These are phyloP conservation scores for Actinomortierella ambigua DNA, from an alignment of 371 early-diverging fungal species.

Conservation along the genomic window DNA sequence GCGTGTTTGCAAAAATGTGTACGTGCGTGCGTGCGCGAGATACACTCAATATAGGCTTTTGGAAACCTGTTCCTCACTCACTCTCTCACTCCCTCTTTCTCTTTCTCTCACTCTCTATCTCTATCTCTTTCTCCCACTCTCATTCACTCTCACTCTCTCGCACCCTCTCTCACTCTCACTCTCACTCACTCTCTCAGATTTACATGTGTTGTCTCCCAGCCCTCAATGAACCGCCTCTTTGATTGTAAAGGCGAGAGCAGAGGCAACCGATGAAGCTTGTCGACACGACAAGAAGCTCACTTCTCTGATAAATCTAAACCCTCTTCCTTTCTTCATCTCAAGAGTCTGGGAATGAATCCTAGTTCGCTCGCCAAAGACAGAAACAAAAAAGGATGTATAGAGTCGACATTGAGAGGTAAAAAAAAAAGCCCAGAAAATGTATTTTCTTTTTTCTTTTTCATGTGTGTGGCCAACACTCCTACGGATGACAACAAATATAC, in stretches of 20 bases:
- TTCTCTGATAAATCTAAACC: neutral
- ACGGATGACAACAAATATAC: neutral
- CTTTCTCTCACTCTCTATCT: too few species aligned
- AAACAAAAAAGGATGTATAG: slow-evolving; percentile 22
- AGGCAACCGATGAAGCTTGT: neutral
- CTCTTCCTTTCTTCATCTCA: neutral
- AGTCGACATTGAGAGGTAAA: slow-evolving; percentile 32
- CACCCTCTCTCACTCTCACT: neutral
- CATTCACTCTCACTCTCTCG: too few species aligned
- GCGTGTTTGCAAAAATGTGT: too few species aligned
- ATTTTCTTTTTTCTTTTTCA: neutral
- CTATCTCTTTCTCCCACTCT: too few species aligned
- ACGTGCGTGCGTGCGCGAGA: too few species aligned
- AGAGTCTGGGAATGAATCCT: too few species aligned
- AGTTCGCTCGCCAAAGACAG: too few species aligned
- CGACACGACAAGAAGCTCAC: neutral
- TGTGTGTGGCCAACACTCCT: neutral
- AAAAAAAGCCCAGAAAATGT: slow-evolving; percentile 26
- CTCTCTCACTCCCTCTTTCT: slow-evolving; percentile 3
- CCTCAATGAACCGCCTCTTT: neutral
- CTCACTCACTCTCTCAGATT: neutral
- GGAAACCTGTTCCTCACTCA: slow-evolving; percentile 1
- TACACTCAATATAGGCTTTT: too few species aligned
- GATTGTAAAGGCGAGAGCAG: neutral
- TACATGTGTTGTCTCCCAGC: neutral